These are phyloP conservation scores for Hippophae rhamnoides DNA, from an alignment of 306 rosid species.

Conservation along the genomic window DNA sequence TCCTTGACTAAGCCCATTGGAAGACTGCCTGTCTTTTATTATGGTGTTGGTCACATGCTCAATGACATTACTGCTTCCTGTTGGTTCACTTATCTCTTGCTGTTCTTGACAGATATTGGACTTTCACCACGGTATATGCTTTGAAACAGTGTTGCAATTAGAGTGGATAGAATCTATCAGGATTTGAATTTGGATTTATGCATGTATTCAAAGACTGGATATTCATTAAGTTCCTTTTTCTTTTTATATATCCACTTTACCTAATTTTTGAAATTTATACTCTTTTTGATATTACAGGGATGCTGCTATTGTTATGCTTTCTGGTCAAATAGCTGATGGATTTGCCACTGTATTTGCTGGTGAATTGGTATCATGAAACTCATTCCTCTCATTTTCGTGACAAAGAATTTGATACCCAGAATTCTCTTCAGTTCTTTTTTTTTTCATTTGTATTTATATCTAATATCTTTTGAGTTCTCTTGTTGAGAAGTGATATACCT, in stretches of 20 bases:
- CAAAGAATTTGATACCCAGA: neutral
- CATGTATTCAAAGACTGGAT: neutral
- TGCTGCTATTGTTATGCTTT: slow-evolving; percentile 89
- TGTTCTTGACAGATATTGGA: slow-evolving; percentile 86
- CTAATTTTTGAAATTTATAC: neutral
- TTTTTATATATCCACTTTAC: neutral
- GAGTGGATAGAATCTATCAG: neutral
- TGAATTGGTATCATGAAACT: slow-evolving; percentile 59
- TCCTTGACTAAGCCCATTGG: slow-evolving; percentile 44
- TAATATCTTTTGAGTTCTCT: too few species aligned
- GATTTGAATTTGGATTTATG: neutral
- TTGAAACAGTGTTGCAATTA: neutral
- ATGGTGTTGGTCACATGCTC: slow-evolving; percentile 96
- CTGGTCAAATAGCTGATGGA: slow-evolving; percentile 97
- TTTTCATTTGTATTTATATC: neutral
- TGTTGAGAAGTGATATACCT: too few species aligned
- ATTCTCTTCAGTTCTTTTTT: neutral
- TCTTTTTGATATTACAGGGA: slow-evolving; percentile 29
- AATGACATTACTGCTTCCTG: slow-evolving; percentile 93
- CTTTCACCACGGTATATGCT: slow-evolving; percentile 61
- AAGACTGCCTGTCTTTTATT: slow-evolving; percentile 59
- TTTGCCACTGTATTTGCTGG: slow-evolving; percentile 72
- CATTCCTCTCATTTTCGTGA: neutral
- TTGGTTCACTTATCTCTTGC: slow-evolving; percentile 86
- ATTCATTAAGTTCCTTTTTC: neutral